phyloP scores from a whole-genome alignment of 2,329 filamentous ascomycete species.

The Ascochyta lentis region DNA sequence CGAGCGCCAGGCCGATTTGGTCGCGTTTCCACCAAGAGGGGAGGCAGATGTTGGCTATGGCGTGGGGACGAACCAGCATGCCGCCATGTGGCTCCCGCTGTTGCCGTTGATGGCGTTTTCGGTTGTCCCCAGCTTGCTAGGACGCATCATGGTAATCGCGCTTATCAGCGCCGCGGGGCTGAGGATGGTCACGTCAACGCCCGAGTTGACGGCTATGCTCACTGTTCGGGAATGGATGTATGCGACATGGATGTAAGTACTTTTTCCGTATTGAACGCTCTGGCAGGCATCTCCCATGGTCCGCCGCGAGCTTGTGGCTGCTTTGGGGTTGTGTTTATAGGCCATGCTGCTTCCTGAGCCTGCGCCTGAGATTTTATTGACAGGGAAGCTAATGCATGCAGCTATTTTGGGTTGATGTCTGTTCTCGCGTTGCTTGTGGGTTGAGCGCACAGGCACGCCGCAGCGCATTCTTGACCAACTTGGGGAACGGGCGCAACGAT shows the following conservation, averaged over 20 bases:
- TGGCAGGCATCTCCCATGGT: not conserved
- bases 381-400: constrained; percentile 43
- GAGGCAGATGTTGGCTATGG: constrained; percentile 21
- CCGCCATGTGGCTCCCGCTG: constrained; percentile 46
- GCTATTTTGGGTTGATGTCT: constrained; percentile 51
- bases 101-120: constrained; percentile 51
- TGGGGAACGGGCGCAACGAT: constrained; percentile 17
- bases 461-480: constrained; percentile 18
- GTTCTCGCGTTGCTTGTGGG: constrained; percentile 48
- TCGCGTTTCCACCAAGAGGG: constrained; percentile 47
- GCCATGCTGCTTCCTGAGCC: not conserved
- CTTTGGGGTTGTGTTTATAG: not conserved
- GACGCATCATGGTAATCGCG: constrained; percentile 49
- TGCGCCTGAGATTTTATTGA: constrained; percentile 23
- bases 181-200: constrained; percentile 43
- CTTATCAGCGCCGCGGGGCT: constrained; percentile 48
- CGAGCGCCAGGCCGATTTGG: constrained; percentile 61
- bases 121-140: constrained; percentile 51
- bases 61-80: constrained; percentile 29
- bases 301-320: not conserved
- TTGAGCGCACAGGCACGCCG: constrained; percentile 31
- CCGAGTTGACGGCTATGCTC: constrained; percentile 45
- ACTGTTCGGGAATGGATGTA: constrained; percentile 49
- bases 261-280: constrained; percentile 18
- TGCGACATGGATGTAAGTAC: constrained; percentile 50